A percentile compares a stretch with the other conserved stretches of the same genome.
These are phyloP conservation scores for Dendrocalamus sinicus DNA, from an alignment of 176 grass and related monocot genomes.

Conservation along the genomic window DNA sequence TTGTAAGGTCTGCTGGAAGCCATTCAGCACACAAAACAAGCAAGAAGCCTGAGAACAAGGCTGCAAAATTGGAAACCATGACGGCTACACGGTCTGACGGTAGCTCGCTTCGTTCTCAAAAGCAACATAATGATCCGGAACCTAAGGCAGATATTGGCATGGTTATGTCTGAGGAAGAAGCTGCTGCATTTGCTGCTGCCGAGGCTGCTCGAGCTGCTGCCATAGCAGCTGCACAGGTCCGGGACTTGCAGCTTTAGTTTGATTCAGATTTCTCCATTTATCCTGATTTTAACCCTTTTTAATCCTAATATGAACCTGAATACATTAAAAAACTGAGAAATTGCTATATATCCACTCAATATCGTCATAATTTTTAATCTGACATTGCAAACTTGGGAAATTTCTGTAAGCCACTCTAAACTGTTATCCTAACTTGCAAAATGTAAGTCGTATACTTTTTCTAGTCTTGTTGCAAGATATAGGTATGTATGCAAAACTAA, in stretches of 20 bases:
- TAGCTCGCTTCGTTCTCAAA: conserved; percentile 56
- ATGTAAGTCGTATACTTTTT: background rate
- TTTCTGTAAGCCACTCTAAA: background rate
- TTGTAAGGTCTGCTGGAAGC: conserved; percentile 50
- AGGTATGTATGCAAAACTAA: background rate
- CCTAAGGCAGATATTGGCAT: conserved; percentile 49
- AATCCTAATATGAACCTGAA: background rate
- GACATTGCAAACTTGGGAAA: background rate
- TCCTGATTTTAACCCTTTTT: background rate
- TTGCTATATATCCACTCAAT: background rate
- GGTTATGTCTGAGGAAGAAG: conserved; percentile 81
- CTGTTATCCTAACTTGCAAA: background rate
- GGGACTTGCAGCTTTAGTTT: conserved; percentile 29
- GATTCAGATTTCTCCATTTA: conserved; percentile 6
- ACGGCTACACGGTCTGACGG: conserved; percentile 56
- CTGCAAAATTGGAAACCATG: conserved; percentile 59
- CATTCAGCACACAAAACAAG: conserved; percentile 60
- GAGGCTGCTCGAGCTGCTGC: conserved; percentile 91
- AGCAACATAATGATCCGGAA: conserved; percentile 46
- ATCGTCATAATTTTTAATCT: conserved; percentile 23
- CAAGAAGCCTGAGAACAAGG: conserved; percentile 69
- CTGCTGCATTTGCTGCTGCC: conserved; percentile 84
- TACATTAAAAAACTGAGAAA: background rate
- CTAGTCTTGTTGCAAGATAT: conserved; percentile 3
- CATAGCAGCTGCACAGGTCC: conserved; percentile 86